A percentile compares a stretch with the other conserved stretches of the same genome.
Conservation (phyloP, 75 land plant species). For the Adiantum capillusveneris region DNA sequence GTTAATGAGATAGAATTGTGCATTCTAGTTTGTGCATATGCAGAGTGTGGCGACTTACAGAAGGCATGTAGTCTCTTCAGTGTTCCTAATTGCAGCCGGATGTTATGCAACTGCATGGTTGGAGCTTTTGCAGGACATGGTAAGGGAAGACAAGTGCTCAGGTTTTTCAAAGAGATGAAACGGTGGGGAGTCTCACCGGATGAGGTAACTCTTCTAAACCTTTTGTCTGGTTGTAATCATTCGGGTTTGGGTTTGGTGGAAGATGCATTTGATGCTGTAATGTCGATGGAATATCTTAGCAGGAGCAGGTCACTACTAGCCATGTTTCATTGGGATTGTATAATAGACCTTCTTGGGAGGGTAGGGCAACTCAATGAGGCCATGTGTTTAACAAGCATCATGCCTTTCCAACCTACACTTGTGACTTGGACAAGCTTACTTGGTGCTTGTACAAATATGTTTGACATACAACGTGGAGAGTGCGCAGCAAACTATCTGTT, state of each 20-base stretch:
- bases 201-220: slow-evolving; percentile 7
- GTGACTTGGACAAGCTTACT: too few relatives aligned
- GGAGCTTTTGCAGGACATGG: slow-evolving; percentile 14
- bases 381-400: neutral
- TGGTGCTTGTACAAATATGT: too few relatives aligned
- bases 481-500: too few relatives aligned
- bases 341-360: slow-evolving; percentile 1
- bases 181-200: slow-evolving; percentile 7
- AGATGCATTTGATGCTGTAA: neutral
- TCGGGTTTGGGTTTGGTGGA: neutral
- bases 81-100: too few relatives aligned
- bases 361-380: slow-evolving; percentile 1
- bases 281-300: neutral
- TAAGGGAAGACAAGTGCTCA: slow-evolving; percentile 10
- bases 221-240: slow-evolving; percentile 1
- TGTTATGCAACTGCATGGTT: neutral
- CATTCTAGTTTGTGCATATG: too few relatives aligned
- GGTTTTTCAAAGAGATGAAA: slow-evolving; percentile 22
- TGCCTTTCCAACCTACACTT: neutral
- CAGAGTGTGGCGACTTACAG: too few relatives aligned
- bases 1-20: too few relatives aligned
- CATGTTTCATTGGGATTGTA: neutral
- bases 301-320: neutral
- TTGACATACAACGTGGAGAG: too few relatives aligned
- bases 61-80: too few relatives aligned